Conservation (phyloP, 371 early-diverging fungal species). For the Zychaea mexicana region DNA sequence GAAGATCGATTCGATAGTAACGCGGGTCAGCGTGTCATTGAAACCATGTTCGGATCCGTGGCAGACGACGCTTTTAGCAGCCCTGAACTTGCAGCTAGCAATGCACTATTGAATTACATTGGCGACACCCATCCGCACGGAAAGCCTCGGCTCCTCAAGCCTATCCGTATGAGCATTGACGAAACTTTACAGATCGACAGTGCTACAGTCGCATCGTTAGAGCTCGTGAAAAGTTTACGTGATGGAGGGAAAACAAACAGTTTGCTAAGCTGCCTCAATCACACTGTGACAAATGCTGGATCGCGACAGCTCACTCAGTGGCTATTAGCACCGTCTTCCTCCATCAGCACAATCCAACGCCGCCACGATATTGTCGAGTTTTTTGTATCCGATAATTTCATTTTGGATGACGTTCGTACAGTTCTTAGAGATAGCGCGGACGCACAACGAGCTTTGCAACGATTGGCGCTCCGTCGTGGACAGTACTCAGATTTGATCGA, state of each 20-base stretch:
- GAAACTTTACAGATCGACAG: conserved; percentile 62
- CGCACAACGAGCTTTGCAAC: conserved; percentile 71
- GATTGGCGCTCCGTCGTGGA: conserved; percentile 65
- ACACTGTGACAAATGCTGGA: conserved; percentile 82
- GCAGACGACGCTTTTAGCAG: conserved; percentile 25
- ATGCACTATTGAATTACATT: conserved; percentile 58
- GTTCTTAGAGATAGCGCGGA: conserved; percentile 63
- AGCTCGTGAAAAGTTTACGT: conserved; percentile 52
- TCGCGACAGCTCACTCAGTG: conserved; percentile 73
- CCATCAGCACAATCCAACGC: conserved; percentile 51
- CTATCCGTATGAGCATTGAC: conserved; percentile 42
- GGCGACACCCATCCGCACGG: conserved; percentile 55
- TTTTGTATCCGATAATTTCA: conserved; percentile 51
- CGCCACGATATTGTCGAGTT: conserved; percentile 74
- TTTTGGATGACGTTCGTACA: conserved; percentile 53
- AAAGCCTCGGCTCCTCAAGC: conserved; percentile 49
- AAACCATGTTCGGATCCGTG: neutral
- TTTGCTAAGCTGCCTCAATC: conserved; percentile 68
- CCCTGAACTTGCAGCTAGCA: conserved; percentile 50
- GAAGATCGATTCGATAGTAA: conserved; percentile 2
- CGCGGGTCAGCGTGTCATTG: neutral
- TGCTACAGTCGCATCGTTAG: conserved; percentile 61
- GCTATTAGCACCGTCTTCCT: conserved; percentile 70
- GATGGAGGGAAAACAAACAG: conserved; percentile 60
- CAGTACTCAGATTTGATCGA: conserved; percentile 69